Base-by-base conservation (phyloP, 495 filamentous ascomycete species). In the Aspergillus olivimuriae region DNA sequence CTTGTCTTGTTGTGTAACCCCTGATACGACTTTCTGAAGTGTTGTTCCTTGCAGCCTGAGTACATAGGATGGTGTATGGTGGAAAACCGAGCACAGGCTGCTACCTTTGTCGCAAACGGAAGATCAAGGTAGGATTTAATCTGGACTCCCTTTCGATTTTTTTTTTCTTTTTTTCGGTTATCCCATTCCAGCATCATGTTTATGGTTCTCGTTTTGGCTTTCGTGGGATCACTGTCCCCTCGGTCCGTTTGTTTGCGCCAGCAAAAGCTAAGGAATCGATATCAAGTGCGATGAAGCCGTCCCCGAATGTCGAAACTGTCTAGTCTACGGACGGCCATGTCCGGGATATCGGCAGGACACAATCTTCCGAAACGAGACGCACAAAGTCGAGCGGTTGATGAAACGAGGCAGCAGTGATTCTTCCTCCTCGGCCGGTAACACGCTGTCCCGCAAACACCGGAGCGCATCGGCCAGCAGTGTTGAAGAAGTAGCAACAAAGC, bases 41-140 rank as follows among this genome's bases (percentile, higher is more conserved):
- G n/a, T n/a, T n/a, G n/a, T n/a, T n/a, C n/a, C n/a, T 11, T 28
- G 5, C 24, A 11, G 24, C 11, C 11, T 28, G 11, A 28, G 24
- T 28, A 6, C 24, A 5, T 28, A 63, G 50, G 33, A 72, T 72
- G 69, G 69, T 72, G 15, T 72, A 70, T 58, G 63, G 60, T 32
- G 69, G 65, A 9, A 70, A 66, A 36, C 65, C 67, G 18, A 72
- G 69, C 51, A 69, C 64, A 21, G 69, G 69, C 51, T 72, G 69
- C 60, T 52, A 68, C 55, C 48, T 69, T 50, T 72, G 69, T 54
- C 69, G 69, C 49, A 69, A 63, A 44, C 61, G 67, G 40, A 72
- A 70, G 53, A 70, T 72, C 46, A 72, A 70, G 67, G 69, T 70
- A 65, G 48, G 56, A 56, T n/a, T n/a, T n/a, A n/a, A n/a, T n/a